Base-by-base conservation (phyloP, 2,329 filamentous ascomycete genomes). In the Penicillium fuscoglaucum region DNA sequence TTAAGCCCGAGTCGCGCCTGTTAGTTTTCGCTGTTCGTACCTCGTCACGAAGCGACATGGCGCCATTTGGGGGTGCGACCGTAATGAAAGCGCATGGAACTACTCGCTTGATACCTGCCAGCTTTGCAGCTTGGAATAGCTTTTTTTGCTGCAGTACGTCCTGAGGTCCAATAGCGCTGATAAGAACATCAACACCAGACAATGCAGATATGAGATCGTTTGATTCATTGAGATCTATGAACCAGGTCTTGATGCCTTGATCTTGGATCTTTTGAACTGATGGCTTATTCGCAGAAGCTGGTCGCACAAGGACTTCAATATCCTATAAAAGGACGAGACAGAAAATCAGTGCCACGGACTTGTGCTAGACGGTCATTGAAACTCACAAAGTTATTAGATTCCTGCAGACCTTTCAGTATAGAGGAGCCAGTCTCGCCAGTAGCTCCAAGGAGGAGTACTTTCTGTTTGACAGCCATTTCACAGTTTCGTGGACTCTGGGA, bases 1-100 rank as follows among this genome's bases (percentile, higher is more conserved):
- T 40, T 19, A 10, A 19, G 6, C n/a, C 6, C n/a, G 19, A 8
- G n/a, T 40, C 37, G 10, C n/a, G 3, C 17, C 9, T 9, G 9
- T 19, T 5, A 40, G 17, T 40, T 60, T 46, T 15, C 46, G n/a
- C n/a, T 19, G 8, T 10, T 48, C 55, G n/a, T 58, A 68, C 65
- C 13, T 63, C 21, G 35, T 73, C 68, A 6, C 70, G 64, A 5
- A 74, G 47, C 1, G 48, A 17, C 57, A 74, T 70, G 10, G 72
- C 60, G 3, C 70, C 74, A 0, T 73, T 73, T 1, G 74, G 69
- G 0, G 77, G 72, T 0, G 70, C 62, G 4, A 77, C 62, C 0
- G 76, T 74, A 1, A 66, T 71, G n/a, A 77, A 81, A 48, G 71
- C 73, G 60, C 75, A 77, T 3, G 79, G 79, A 6, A 82, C 72